Evolutionary conservation across 441 rosid species (phyloP).

Genomic region (Rhodomyrtus psidioides): DNA sequence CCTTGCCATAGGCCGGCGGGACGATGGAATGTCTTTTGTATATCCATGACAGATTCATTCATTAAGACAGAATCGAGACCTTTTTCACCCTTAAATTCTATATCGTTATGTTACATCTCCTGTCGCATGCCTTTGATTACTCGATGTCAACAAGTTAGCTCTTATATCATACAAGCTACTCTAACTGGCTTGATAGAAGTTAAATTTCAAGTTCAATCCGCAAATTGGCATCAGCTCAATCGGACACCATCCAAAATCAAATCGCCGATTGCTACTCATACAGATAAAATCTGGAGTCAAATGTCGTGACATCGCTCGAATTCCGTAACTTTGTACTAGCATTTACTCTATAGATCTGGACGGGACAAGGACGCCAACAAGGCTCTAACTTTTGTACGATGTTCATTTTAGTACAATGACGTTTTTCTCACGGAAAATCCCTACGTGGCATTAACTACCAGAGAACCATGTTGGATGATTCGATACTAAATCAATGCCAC

Average conservation of each 20-base stretch:
- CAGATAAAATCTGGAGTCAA: accelerated
- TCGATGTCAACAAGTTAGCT: too few relatives aligned
- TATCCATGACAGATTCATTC: too few relatives aligned
- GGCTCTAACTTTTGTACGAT: not conserved
- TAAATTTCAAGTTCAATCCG: not conserved
- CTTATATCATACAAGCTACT: too few relatives aligned
- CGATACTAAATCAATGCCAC: not conserved
- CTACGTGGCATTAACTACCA: not conserved
- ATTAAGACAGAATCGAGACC: too few relatives aligned
- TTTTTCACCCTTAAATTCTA: too few relatives aligned
- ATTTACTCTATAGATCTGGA: not conserved
- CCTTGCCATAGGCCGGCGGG: too few relatives aligned
- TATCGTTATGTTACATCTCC: too few relatives aligned
- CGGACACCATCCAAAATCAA: not conserved
- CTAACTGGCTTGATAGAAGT: too few relatives aligned
- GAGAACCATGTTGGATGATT: not conserved
- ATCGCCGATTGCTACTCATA: not conserved
- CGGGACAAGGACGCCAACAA: not conserved
- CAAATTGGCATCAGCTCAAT: not conserved
- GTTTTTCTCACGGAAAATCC: not conserved
- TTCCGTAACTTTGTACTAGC: accelerated
- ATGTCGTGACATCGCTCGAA: not conserved
- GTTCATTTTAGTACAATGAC: accelerated
- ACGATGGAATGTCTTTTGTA: too few relatives aligned
- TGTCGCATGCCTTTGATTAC: too few relatives aligned